Conservation (phyloP, 306 rosid species). For the Prunus armeniaca region DNA sequence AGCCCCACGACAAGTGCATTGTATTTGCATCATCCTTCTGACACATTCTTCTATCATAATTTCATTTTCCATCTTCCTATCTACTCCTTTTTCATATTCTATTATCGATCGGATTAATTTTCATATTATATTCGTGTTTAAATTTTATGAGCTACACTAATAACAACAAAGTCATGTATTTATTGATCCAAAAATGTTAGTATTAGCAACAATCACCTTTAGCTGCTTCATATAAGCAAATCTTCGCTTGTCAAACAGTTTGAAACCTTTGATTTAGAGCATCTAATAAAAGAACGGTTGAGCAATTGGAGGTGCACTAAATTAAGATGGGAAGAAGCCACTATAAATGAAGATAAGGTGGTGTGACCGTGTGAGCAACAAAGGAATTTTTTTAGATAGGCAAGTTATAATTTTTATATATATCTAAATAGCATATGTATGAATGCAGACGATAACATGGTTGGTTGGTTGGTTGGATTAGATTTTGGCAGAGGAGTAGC, state of each 20-base stretch:
- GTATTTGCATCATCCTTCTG: conserved; percentile 43
- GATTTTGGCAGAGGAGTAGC: conserved; percentile 21
- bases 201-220: background rate
- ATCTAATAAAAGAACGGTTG: background rate
- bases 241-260: background rate
- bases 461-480: conserved; percentile 33
- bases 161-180: background rate
- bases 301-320: conserved; percentile 6
- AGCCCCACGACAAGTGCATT: conserved; percentile 37
- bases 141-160: background rate
- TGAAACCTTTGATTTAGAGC: background rate
- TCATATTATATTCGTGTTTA: background rate
- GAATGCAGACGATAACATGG: conserved; percentile 28
- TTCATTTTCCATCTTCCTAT: conserved; percentile 28
- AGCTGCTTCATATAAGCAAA: background rate
- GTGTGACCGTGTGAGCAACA: conserved; percentile 12
- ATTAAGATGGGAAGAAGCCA: background rate
- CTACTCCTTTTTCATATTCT: background rate
- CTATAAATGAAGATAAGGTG: conserved; percentile 35
- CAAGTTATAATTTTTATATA: background rate
- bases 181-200: too few relatives aligned
- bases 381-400: background rate
- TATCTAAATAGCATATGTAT: background rate
- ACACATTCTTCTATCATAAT: conserved; percentile 33
- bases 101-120: background rate